A percentile compares a stretch with the other conserved stretches of the same genome.
These are phyloP conservation scores for Aphanocladium album DNA, from an alignment of 2,329 filamentous ascomycete species.

Conservation along the genomic window DNA sequence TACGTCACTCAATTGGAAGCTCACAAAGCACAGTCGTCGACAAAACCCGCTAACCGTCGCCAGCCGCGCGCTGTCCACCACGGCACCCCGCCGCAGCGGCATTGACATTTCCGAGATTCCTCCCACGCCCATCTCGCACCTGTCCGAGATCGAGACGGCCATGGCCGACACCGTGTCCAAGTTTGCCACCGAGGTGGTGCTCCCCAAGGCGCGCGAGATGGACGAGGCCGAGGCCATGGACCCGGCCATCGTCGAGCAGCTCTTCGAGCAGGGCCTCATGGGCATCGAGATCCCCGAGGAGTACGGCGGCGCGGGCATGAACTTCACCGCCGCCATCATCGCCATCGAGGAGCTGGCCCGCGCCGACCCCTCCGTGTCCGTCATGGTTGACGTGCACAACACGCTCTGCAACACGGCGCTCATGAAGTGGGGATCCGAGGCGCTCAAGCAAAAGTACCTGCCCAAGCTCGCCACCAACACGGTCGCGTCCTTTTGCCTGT, in stretches of 20 bases:
- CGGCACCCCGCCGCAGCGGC: constrained; percentile 46
- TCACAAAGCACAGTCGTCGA: background rate
- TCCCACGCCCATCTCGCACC: constrained; percentile 87
- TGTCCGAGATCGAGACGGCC: constrained; percentile 82
- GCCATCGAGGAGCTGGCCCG: constrained; percentile 95
- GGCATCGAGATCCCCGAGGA: constrained; percentile 96
- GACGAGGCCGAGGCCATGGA: constrained; percentile 97
- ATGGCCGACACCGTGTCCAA: constrained; percentile 89
- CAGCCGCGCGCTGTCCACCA: constrained; percentile 56
- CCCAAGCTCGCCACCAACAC: constrained; percentile 87
- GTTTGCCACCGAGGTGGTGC: constrained; percentile 83
- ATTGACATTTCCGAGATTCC: constrained; percentile 69
- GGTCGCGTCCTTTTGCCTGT: constrained; percentile 88
- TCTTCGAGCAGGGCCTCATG: constrained; percentile 98
- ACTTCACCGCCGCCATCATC: constrained; percentile 94
- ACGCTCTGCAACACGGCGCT: constrained; percentile 94
- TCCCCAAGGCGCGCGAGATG: constrained; percentile 93
- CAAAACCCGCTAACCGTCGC: background rate
- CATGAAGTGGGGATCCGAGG: constrained; percentile 73
- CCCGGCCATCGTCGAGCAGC: constrained; percentile 75
- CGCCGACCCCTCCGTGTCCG: constrained; percentile 90
- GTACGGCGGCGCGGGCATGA: constrained; percentile 95
- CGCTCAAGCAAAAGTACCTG: constrained; percentile 78
- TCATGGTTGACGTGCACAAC: constrained; percentile 96
- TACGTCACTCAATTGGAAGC: constrained; percentile 17